Conservation (phyloP, 345 rosid species). For the Dimocarpus longan region DNA sequence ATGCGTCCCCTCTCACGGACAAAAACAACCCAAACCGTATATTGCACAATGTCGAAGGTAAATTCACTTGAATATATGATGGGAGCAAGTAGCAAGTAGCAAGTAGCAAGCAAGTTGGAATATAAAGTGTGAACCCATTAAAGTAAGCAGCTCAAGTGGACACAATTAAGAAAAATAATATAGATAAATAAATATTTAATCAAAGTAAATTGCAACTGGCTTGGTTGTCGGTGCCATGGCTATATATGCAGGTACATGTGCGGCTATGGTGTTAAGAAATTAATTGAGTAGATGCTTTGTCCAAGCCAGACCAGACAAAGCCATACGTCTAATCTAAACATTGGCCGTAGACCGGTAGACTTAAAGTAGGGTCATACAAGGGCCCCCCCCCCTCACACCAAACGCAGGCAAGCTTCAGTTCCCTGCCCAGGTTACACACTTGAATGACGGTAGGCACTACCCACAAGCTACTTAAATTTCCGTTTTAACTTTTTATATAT, state of each 20-base stretch:
- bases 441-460: no score
- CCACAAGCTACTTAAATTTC: background rate
- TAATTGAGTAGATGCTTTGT: constrained; percentile 12
- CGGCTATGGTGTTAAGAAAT: no score
- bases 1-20: background rate
- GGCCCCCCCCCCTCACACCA: background rate
- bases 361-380: background rate
- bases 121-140: no score
- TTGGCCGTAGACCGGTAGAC: background rate
- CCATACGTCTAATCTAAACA: background rate
- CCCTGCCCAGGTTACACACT: background rate
- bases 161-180: no score
- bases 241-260: no score
- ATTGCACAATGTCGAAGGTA: background rate
- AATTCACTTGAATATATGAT: background rate
- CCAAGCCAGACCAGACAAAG: constrained; percentile 15
- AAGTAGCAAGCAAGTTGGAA: no score
- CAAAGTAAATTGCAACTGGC: no score
- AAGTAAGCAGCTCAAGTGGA: no score
- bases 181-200: no score
- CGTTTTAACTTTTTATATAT: background rate
- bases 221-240: no score
- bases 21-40: background rate
- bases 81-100: no score
- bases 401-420: background rate